These are phyloP conservation scores for Coemansia sp. DNA, from an alignment of 192 early-diverging fungal genomes.

Conservation along the genomic window DNA sequence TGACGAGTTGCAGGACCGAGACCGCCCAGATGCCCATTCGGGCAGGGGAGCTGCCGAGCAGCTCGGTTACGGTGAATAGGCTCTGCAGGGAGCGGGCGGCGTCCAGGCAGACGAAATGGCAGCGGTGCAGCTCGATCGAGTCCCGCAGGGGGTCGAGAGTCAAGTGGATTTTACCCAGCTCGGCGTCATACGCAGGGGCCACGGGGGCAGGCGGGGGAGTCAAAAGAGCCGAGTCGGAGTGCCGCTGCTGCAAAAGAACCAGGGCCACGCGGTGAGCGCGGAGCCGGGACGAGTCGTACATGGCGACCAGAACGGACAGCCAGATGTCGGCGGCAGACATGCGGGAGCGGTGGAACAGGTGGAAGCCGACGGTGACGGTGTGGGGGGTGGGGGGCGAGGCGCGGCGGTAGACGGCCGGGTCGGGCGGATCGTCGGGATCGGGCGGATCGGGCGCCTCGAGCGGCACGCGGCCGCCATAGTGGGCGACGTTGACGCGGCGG, in stretches of 20 bases:
- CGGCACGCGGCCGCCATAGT: background rate
- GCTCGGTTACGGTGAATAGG: slow-evolving; percentile 2
- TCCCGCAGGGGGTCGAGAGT: slow-evolving; percentile 23
- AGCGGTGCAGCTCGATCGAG: slow-evolving; percentile 13
- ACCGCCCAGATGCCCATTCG: slow-evolving; percentile 29
- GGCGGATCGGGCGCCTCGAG: background rate
- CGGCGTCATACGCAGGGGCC: background rate
- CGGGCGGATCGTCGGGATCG: background rate
- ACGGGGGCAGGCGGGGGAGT: background rate
- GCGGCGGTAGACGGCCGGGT: background rate
- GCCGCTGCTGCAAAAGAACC: slow-evolving; percentile 10
- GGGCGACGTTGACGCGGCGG: background rate
- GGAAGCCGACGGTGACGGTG: slow-evolving; percentile 8
- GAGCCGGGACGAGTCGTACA: slow-evolving; percentile 25
- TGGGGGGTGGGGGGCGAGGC: background rate
- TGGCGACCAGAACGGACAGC: slow-evolving; percentile 17
- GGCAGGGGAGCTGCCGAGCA: slow-evolving; percentile 4
- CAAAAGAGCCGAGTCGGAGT: background rate
- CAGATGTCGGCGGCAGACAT: slow-evolving; percentile 19
- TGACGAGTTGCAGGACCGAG: slow-evolving; percentile 21
- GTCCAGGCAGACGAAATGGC: slow-evolving; percentile 28
- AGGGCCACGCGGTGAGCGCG: slow-evolving; percentile 25
- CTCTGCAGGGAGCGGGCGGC: slow-evolving; percentile 19
- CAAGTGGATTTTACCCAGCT: background rate
- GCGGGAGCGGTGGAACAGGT: slow-evolving; percentile 15